phyloP scores from a whole-genome alignment of 106 monocot species.

The Platanthera zijinensis region DNA sequence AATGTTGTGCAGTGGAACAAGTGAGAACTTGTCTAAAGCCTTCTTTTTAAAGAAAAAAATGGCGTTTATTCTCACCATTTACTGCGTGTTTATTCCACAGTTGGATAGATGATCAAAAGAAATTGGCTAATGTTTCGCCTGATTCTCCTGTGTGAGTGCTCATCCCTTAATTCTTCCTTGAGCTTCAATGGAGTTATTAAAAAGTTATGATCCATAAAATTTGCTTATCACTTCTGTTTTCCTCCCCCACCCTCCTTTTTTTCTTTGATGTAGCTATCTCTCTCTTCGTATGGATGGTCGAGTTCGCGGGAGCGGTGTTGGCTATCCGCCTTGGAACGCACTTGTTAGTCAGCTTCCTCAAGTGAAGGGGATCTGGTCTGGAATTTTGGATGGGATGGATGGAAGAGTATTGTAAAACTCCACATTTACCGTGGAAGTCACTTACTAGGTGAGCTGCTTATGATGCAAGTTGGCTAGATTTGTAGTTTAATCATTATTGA shows the following conservation, averaged over 20 bases:
- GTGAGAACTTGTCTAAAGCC: constrained; percentile 33
- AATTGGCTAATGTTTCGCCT: constrained; percentile 59
- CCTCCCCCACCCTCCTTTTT: background rate
- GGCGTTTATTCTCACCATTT: background rate
- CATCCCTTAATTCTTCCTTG: background rate
- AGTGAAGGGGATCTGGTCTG: constrained; percentile 78
- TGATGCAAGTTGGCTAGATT: background rate
- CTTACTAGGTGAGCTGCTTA: background rate
- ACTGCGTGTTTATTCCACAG: constrained; percentile 24
- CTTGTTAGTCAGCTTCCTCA: constrained; percentile 85
- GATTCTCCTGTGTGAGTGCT: constrained; percentile 88
- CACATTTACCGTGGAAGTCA: background rate
- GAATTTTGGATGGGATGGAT: constrained; percentile 97
- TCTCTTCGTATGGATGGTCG: constrained; percentile 93
- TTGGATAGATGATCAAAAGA: constrained; percentile 93
- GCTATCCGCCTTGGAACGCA: constrained; percentile 96
- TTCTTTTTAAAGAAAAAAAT: background rate
- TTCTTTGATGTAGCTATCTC: constrained; percentile 52
- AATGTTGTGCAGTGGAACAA: constrained; percentile 62
- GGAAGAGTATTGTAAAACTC: constrained; percentile 53
- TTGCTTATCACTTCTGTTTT: background rate
- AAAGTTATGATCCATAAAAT: background rate
- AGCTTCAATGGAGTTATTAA: background rate
- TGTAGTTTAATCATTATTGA: background rate
- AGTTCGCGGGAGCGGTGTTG: constrained; percentile 89